A percentile compares a stretch with the other conserved stretches of the same genome.
Evolutionary conservation across 1,139 yeast genomes (phyloP).

Genomic region (Candida sanyaensis): DNA sequence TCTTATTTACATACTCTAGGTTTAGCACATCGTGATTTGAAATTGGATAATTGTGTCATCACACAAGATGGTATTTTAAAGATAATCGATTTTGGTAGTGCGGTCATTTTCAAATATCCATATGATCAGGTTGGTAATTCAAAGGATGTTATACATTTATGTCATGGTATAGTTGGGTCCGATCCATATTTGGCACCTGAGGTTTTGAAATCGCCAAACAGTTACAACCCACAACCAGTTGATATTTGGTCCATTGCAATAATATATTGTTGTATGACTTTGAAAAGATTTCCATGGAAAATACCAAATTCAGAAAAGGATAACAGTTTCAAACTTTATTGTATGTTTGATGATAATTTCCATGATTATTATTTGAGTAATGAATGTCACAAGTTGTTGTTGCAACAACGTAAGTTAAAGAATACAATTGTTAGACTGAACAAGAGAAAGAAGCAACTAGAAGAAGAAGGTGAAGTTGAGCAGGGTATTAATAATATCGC

Average conservation of each 20-base stretch:
- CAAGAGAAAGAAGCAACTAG: constrained; percentile 35
- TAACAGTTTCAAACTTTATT: constrained; percentile 69
- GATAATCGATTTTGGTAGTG: constrained; percentile 94
- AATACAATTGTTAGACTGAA: constrained; percentile 46
- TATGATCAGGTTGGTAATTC: constrained; percentile 57
- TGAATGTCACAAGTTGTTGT: constrained; percentile 49
- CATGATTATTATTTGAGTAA: constrained; percentile 54
- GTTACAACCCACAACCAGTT: constrained; percentile 90
- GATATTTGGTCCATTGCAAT: constrained; percentile 97
- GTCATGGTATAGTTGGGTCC: constrained; percentile 95
- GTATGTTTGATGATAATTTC: constrained; percentile 55
- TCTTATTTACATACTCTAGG: constrained; percentile 85
- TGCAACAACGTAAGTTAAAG: constrained; percentile 48
- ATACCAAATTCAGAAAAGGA: constrained; percentile 83
- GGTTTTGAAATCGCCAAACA: constrained; percentile 65
- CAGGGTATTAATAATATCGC: background rate
- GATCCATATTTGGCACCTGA: constrained; percentile 99
- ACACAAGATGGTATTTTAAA: constrained; percentile 84
- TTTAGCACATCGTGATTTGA: constrained; percentile 92
- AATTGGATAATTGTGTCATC: constrained; percentile 92
- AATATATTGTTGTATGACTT: constrained; percentile 92
- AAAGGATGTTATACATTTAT: constrained; percentile 66
- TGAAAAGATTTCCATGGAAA: constrained; percentile 97
- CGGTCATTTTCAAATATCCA: constrained; percentile 92
- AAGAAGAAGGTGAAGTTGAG: constrained; percentile 9